These are phyloP conservation scores for Lathyrus oleraceus DNA, from an alignment of 306 rosid genomes.

Conservation along the genomic window DNA sequence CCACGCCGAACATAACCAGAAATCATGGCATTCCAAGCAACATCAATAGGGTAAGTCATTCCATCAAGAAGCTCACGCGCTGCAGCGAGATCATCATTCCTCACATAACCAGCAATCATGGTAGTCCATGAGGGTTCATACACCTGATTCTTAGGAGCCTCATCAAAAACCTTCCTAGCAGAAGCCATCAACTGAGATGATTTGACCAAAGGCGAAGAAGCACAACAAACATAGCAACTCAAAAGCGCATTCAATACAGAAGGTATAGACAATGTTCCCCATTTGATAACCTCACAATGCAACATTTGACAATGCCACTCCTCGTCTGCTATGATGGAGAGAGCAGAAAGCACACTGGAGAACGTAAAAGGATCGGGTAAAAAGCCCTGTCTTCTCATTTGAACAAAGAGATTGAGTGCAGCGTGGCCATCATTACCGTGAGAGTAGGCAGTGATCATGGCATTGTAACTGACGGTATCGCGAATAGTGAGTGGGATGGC, in stretches of 20 bases:
- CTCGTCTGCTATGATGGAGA: slow-evolving; percentile 40
- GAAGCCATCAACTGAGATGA: slow-evolving; percentile 39
- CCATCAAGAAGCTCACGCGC: slow-evolving; percentile 51
- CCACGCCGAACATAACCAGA: slow-evolving; percentile 49
- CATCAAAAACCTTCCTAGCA: slow-evolving; percentile 51
- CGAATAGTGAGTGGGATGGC: slow-evolving; percentile 38
- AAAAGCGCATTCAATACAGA: slow-evolving; percentile 43
- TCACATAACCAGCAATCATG: slow-evolving; percentile 49
- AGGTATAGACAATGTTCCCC: slow-evolving; percentile 23
- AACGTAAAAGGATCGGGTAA: slow-evolving; percentile 42
- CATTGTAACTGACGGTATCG: slow-evolving; percentile 52
- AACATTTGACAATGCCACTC: slow-evolving; percentile 49
- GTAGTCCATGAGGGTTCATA: slow-evolving; percentile 50
- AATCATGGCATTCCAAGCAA: slow-evolving; percentile 58
- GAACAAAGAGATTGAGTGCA: slow-evolving; percentile 38
- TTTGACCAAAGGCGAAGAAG: slow-evolving; percentile 36
- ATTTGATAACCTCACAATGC: slow-evolving; percentile 44
- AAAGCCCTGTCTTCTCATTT: slow-evolving; percentile 42
- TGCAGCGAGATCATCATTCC: slow-evolving; percentile 40
- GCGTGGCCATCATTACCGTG: slow-evolving; percentile 46
- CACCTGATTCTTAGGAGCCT: slow-evolving; percentile 22
- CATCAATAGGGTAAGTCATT: slow-evolving; percentile 37
- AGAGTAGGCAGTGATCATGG: slow-evolving; percentile 55
- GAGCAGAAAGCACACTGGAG: slow-evolving; percentile 40
- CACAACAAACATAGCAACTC: slow-evolving; percentile 41